Conservation (phyloP, 176 grass and related monocot genomes). For the Saccharum spontaneum region DNA sequence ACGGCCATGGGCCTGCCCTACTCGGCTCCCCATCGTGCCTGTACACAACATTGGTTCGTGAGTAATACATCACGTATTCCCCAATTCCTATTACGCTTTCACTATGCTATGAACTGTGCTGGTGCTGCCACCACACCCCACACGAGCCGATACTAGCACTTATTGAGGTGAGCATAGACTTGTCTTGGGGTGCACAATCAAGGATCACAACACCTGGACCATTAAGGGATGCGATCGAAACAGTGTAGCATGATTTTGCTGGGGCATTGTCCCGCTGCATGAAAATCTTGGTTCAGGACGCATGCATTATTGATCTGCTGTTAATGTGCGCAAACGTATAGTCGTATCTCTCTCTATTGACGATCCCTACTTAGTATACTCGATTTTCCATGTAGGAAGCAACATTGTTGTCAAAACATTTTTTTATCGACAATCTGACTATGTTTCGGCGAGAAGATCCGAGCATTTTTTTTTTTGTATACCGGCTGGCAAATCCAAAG, state of each 20-base stretch:
- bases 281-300: not conserved
- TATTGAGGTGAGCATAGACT: conserved; percentile 19
- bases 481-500: not conserved
- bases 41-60: too few species aligned
- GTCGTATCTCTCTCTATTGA: too few species aligned
- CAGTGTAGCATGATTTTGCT: not conserved
- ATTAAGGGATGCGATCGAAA: not conserved
- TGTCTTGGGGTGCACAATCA: conserved; percentile 16
- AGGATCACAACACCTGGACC: conserved; percentile 17
- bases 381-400: too few species aligned
- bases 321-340: too few species aligned
- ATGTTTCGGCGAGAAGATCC: not conserved
- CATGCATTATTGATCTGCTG: not conserved
- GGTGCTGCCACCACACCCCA: not conserved
- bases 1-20: too few species aligned
- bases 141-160: not conserved
- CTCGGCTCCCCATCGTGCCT: too few species aligned
- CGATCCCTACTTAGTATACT: too few species aligned
- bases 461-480: conserved; percentile 3
- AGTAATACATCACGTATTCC: too few species aligned
- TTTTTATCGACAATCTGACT: conserved; percentile 7
- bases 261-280: not conserved
- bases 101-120: conserved; percentile 1
- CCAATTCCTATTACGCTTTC: too few species aligned
- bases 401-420: not conserved